Evolutionary conservation across 2,329 filamentous ascomycete species (phyloP).

Genomic region (Trichoderma polysporum): DNA sequence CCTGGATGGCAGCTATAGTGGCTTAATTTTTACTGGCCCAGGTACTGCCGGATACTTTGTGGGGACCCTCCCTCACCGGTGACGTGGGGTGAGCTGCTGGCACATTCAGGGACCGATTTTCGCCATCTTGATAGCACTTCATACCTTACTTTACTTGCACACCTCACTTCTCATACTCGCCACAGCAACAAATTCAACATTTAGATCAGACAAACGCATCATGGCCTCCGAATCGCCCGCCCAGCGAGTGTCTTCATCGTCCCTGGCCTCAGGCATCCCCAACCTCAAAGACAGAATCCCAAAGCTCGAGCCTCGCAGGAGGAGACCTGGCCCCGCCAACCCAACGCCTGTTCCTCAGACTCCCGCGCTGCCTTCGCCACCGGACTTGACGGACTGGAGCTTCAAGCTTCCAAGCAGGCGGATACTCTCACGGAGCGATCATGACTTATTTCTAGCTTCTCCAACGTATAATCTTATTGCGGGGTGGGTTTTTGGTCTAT

Average conservation of each 20-base stretch:
- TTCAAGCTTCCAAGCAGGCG: constrained; percentile 71
- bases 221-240: constrained; percentile 31
- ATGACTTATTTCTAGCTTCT: constrained; percentile 76
- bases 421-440: constrained; percentile 79
- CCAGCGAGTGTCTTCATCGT: constrained; percentile 18
- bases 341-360: constrained; percentile 70
- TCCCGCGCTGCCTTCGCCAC: constrained; percentile 68
- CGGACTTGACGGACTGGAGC: constrained; percentile 56
- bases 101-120: constrained; percentile 9
- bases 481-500: constrained; percentile 82
- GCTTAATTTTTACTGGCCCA: neutral
- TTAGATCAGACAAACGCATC: neutral
- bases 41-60: neutral
- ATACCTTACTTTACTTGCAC: neutral
- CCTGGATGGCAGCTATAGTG: neutral
- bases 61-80: neutral
- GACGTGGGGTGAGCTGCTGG: constrained; percentile 16
- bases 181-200: constrained; percentile 19
- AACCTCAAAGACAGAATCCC: constrained; percentile 57
- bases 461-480: constrained; percentile 73
- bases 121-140: neutral
- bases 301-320: constrained; percentile 65
- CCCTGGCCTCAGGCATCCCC: constrained; percentile 29
- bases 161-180: neutral
- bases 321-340: constrained; percentile 52